phyloP scores from a whole-genome alignment of 495 filamentous ascomycete genomes.

The Melanomma pulvis-pyrius region DNA sequence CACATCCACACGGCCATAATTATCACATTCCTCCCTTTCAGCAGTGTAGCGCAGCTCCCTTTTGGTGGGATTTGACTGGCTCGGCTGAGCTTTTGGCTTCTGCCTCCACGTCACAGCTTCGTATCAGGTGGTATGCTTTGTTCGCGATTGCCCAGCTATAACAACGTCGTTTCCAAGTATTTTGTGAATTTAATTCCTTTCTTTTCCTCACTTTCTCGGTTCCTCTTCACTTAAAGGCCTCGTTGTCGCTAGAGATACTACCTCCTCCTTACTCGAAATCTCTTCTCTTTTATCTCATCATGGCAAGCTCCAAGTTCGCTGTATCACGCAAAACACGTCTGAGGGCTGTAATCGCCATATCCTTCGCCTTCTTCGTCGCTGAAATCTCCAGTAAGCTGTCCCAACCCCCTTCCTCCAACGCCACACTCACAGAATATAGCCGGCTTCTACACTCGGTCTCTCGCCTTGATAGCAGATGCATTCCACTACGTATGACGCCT shows the following conservation, averaged over 20 bases:
- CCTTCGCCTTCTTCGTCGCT: slow-evolving; percentile 55
- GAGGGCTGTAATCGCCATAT: slow-evolving; percentile 53
- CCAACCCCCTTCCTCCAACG: background rate
- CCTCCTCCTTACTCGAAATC: background rate
- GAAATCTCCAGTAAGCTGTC: slow-evolving; percentile 52
- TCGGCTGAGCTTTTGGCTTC: slow-evolving; percentile 4
- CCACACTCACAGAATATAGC: slow-evolving; percentile 26
- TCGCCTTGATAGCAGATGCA: slow-evolving; percentile 41
- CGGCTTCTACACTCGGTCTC: slow-evolving; percentile 41
- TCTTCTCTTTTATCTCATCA: background rate
- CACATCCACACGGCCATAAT: background rate
- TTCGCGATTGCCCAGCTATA: background rate
- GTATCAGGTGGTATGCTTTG: background rate
- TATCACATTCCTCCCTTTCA: background rate
- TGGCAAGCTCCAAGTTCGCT: background rate
- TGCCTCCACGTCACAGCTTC: slow-evolving; percentile 12
- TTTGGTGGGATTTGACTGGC: background rate
- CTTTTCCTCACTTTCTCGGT: background rate
- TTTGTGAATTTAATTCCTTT: background rate
- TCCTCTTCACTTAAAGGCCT: background rate
- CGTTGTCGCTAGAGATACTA: too few relatives aligned
- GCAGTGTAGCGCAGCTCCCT: background rate
- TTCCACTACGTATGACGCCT: slow-evolving; percentile 39
- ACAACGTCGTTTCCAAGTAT: background rate
- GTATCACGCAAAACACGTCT: slow-evolving; percentile 42